Conservation (phyloP, 345 rosid genomes). For the Viola odorata region DNA sequence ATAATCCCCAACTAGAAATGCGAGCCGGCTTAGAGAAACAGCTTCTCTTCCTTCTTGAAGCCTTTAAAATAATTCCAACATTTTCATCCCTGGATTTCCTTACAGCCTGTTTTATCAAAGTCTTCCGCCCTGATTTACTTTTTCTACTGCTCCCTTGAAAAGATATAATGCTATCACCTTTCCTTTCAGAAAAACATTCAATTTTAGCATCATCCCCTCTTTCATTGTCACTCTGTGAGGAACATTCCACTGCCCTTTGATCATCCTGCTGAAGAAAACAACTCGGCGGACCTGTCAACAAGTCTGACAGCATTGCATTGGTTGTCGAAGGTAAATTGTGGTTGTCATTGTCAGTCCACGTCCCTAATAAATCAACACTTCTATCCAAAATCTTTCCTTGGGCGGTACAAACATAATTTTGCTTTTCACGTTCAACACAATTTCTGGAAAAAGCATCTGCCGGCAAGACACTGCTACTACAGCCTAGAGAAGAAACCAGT, state of each 20-base stretch:
- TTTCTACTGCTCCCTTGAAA: slow-evolving; percentile 36
- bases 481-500: slow-evolving; percentile 1
- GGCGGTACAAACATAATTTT: background rate
- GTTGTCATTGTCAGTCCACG: slow-evolving; percentile 23
- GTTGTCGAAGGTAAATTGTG: slow-evolving; percentile 17
- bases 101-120: slow-evolving; percentile 36
- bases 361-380: slow-evolving; percentile 14
- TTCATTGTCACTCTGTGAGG: slow-evolving; percentile 25
- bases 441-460: slow-evolving; percentile 8
- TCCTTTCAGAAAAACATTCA: slow-evolving; percentile 37
- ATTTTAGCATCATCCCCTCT: slow-evolving; percentile 31
- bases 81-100: slow-evolving; percentile 34
- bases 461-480: background rate
- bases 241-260: slow-evolving; percentile 25
- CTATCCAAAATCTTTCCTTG: background rate
- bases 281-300: too few species aligned
- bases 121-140: slow-evolving; percentile 38
- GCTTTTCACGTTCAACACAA: slow-evolving; percentile 9
- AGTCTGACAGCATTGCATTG: slow-evolving; percentile 1
- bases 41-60: slow-evolving; percentile 67
- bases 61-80: slow-evolving; percentile 15
- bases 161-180: slow-evolving; percentile 23
- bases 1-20: slow-evolving; percentile 67
- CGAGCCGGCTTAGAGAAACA: slow-evolving; percentile 56
- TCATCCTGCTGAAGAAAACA: too few species aligned